These are phyloP conservation scores for Colletotrichum aenigma DNA, from an alignment of 2,329 filamentous ascomycete genomes.

Conservation along the genomic window DNA sequence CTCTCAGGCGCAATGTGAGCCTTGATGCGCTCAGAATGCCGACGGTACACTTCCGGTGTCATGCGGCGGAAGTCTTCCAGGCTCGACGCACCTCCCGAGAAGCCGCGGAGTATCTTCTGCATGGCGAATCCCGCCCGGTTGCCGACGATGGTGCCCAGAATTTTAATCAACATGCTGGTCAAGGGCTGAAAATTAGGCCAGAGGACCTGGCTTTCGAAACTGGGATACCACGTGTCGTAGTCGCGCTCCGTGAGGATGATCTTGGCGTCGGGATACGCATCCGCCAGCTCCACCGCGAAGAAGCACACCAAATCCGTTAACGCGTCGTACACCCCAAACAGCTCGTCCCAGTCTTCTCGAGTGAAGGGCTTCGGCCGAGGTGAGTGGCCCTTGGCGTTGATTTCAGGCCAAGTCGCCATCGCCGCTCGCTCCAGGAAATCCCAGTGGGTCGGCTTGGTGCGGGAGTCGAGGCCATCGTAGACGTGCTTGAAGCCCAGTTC, in stretches of 20 bases:
- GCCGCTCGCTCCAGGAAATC: background rate
- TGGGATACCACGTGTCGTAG: slow-evolving; percentile 34
- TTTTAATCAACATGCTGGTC: slow-evolving; percentile 20
- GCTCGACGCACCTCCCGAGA: slow-evolving; percentile 21
- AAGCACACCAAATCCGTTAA: slow-evolving; percentile 31
- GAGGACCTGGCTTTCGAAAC: slow-evolving; percentile 32
- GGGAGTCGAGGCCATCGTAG: slow-evolving; percentile 15
- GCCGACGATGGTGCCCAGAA: slow-evolving; percentile 35
- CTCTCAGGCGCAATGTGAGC: background rate
- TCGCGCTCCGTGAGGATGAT: slow-evolving; percentile 35
- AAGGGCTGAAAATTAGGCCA: slow-evolving; percentile 25
- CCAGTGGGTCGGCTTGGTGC: slow-evolving; percentile 2
- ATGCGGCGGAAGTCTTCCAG: background rate
- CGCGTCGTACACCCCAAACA: slow-evolving; percentile 33
- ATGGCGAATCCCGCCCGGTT: slow-evolving; percentile 25
- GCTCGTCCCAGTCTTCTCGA: slow-evolving; percentile 33
- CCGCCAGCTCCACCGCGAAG: slow-evolving; percentile 30
- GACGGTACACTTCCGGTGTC: background rate
- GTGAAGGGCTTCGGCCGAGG: slow-evolving; percentile 19
- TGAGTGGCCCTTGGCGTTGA: background rate
- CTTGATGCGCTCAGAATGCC: slow-evolving; percentile 16
- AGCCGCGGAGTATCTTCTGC: slow-evolving; percentile 31
- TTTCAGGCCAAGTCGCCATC: background rate
- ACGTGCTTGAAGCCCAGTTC: slow-evolving; percentile 13
- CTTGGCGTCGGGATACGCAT: slow-evolving; percentile 35